Percentiles rank a stretch among this genome's conserved stretches.
phyloP scores from a whole-genome alignment of 331 rosid species.

The Spiraea crenata region DNA sequence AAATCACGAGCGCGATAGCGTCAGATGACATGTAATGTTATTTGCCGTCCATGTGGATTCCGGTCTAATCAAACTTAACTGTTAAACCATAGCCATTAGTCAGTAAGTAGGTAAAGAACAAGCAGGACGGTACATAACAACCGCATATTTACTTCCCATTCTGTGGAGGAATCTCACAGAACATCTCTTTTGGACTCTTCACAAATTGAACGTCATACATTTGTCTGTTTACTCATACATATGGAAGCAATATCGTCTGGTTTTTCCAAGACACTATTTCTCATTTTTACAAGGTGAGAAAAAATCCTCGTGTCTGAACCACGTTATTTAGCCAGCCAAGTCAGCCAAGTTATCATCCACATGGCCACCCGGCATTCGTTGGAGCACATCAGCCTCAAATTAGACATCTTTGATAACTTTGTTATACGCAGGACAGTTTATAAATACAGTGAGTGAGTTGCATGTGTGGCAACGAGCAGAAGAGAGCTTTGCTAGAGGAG shows the following conservation, averaged over 20 bases:
- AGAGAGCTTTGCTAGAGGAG: constrained; percentile 38
- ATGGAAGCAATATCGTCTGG: not conserved
- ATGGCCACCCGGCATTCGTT: constrained; percentile 23
- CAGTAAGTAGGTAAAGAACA: constrained; percentile 26
- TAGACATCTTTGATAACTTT: constrained; percentile 44
- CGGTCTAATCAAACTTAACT: constrained; percentile 28
- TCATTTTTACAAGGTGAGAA: constrained; percentile 42
- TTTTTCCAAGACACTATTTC: not conserved
- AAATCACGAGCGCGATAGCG: constrained; percentile 8
- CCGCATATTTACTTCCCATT: constrained; percentile 48
- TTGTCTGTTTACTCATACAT: constrained; percentile 37
- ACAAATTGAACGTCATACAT: constrained; percentile 29
- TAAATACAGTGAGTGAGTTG: constrained; percentile 42
- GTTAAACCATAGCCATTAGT: constrained; percentile 53
- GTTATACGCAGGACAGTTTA: constrained; percentile 36
- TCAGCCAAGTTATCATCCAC: constrained; percentile 53
- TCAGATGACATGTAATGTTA: constrained; percentile 20
- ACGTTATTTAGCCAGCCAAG: constrained; percentile 29
- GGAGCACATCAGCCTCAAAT: constrained; percentile 44
- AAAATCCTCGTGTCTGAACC: constrained; percentile 43
- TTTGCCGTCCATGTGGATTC: constrained; percentile 21
- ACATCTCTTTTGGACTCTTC: constrained; percentile 23
- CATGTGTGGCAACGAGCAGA: constrained; percentile 65
- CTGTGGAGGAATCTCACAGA: constrained; percentile 22
- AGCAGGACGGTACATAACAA: constrained; percentile 28